These are phyloP conservation scores for Phytopythium ostracodes DNA, from an alignment of 352 stramenopile species.

Conservation along the genomic window DNA sequence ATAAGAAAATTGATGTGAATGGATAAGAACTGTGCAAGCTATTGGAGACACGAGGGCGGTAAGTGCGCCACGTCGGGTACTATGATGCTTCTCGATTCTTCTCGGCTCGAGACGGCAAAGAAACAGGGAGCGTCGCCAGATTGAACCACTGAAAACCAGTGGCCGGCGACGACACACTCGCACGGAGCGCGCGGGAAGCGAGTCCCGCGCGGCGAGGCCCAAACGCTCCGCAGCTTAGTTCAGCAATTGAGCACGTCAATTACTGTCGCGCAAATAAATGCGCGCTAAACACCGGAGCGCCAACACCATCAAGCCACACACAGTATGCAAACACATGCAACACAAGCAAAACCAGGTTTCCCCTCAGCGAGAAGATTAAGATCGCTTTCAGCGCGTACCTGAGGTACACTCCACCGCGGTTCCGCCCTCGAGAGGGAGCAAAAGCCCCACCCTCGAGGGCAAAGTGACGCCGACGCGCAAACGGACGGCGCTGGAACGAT, in stretches of 20 bases:
- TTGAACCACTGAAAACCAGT: conserved; percentile 77
- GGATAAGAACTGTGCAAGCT: conserved; percentile 40
- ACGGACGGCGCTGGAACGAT: conserved; percentile 45
- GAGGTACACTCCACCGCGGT: conserved; percentile 55
- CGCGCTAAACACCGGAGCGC: background rate
- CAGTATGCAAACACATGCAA: conserved; percentile 4
- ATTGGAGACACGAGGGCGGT: conserved; percentile 82
- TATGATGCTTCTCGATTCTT: conserved; percentile 72
- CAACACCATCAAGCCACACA: conserved; percentile 6
- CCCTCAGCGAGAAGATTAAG: conserved; percentile 77
- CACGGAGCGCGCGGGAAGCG: conserved; percentile 14
- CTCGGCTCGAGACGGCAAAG: conserved; percentile 35
- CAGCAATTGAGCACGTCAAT: too few relatives aligned
- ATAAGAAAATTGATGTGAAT: too few relatives aligned
- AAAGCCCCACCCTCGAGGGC: conserved; percentile 8
- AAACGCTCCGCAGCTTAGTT: conserved; percentile 10
- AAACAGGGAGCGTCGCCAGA: conserved; percentile 49
- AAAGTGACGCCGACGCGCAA: background rate
- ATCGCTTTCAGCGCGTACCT: conserved; percentile 61
- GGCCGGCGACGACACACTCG: conserved; percentile 65
- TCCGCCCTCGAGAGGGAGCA: conserved; percentile 15
- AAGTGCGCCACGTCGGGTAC: conserved; percentile 60
- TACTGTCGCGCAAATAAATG: too few relatives aligned
- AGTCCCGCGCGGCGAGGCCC: conserved; percentile 38
- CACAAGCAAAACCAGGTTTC: conserved; percentile 1